phyloP scores from a whole-genome alignment of 371 early-diverging fungal genomes.

The Rhizopus delemar region DNA sequence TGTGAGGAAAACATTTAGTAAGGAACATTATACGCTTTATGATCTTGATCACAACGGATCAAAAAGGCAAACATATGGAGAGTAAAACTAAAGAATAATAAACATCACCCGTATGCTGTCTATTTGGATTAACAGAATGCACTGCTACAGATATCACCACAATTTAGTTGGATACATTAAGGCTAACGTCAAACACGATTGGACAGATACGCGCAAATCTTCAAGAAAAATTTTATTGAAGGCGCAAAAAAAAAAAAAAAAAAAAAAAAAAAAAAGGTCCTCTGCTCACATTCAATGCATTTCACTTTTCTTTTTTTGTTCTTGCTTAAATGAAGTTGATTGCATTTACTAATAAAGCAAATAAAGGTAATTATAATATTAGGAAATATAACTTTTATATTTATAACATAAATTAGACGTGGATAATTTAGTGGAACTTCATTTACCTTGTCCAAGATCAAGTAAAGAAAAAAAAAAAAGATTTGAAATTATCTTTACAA shows the following conservation, averaged over 20 bases:
- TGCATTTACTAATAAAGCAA: conserved; percentile 23
- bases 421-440: conserved; percentile 18
- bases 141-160: no score
- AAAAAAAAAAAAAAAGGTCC: not conserved
- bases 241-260: not conserved
- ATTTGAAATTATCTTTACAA: not conserved
- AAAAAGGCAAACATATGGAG: no score
- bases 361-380: conserved; percentile 13
- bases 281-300: not conserved
- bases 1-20: no score
- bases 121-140: no score
- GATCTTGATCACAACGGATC: no score
- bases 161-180: no score
- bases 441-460: conserved; percentile 31
- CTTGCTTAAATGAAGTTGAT: conserved; percentile 8
- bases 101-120: no score
- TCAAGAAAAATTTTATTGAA: no score
- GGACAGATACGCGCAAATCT: no score
- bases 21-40: no score
- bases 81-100: no score
- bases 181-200: no score
- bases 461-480: conserved; percentile 13
- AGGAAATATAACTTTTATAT: not conserved
- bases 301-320: not conserved
- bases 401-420: conserved; percentile 6